These are phyloP conservation scores for Neonectria coccinea DNA, from an alignment of 2,329 filamentous ascomycete genomes.

Conservation along the genomic window DNA sequence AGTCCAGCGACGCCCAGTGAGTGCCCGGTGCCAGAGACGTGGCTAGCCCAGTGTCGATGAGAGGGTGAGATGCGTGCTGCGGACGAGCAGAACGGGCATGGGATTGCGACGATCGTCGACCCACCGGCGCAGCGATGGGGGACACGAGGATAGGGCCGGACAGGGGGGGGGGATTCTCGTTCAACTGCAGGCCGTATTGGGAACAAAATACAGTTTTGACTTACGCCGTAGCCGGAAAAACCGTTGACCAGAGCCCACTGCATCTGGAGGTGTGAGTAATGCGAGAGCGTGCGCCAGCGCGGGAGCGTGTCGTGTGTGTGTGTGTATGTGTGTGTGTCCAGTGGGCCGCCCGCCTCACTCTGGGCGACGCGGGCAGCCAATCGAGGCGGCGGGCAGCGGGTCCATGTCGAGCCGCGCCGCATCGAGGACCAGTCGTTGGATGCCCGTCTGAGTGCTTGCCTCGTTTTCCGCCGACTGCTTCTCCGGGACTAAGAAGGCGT, in stretches of 20 bases:
- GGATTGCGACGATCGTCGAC: conserved; percentile 28
- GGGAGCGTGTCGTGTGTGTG: background rate
- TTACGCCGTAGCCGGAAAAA: background rate
- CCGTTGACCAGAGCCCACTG: background rate
- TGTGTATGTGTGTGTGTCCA: background rate
- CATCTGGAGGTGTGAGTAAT: conserved; percentile 8
- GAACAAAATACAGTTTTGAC: background rate
- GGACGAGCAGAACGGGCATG: conserved; percentile 13
- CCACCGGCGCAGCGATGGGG: conserved; percentile 21
- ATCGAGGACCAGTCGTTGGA: conserved; percentile 43
- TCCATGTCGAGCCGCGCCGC: conserved; percentile 32
- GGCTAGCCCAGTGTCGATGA: background rate
- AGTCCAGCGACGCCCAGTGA: background rate
- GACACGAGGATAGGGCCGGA: conserved; percentile 14
- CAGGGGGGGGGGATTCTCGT: background rate
- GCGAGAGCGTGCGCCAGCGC: background rate
- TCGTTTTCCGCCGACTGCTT: conserved; percentile 39
- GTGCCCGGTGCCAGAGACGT: conserved; percentile 2
- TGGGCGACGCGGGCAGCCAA: conserved; percentile 42
- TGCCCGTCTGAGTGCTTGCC: conserved; percentile 44
- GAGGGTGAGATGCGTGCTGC: conserved; percentile 5
- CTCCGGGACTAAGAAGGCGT: conserved; percentile 9
- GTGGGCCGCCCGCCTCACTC: conserved; percentile 45
- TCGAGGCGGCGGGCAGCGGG: conserved; percentile 38
- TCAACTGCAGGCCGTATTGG: conserved; percentile 1